These are phyloP conservation scores for Alternaria tenuissima DNA, from an alignment of 2,329 filamentous ascomycete genomes.

Conservation along the genomic window DNA sequence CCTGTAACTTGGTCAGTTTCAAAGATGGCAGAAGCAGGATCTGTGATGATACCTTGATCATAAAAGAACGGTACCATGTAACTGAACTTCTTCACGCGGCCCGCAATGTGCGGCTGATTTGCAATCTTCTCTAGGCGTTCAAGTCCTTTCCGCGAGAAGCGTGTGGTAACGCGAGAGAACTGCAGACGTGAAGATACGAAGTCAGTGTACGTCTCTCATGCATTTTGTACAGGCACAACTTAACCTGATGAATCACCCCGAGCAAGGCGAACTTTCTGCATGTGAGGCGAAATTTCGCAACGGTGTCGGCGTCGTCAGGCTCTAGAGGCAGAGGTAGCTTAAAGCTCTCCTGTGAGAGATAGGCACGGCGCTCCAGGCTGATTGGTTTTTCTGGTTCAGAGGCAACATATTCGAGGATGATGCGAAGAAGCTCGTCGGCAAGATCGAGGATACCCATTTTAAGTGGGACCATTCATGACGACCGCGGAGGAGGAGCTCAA, in stretches of 20 bases:
- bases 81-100: slow-evolving; percentile 66
- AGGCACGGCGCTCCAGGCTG: slow-evolving; percentile 59
- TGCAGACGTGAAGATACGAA: slow-evolving; percentile 25
- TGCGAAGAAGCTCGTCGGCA: slow-evolving; percentile 60
- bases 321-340: slow-evolving; percentile 54
- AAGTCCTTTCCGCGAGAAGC: slow-evolving; percentile 61
- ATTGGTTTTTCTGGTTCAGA: slow-evolving; percentile 61
- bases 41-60: slow-evolving; percentile 54
- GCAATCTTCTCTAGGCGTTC: slow-evolving; percentile 60
- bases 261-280: slow-evolving; percentile 43
- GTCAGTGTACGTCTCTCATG: too few species aligned
- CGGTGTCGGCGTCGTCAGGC: slow-evolving; percentile 54
- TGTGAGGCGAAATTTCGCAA: slow-evolving; percentile 58
- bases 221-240: too few species aligned
- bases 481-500: slow-evolving; percentile 20
- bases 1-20: slow-evolving; percentile 41
- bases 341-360: slow-evolving; percentile 63
- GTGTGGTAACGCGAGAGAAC: slow-evolving; percentile 61
- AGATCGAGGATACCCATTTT: slow-evolving; percentile 52
- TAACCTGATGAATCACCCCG: slow-evolving; percentile 55
- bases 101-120: slow-evolving; percentile 58
- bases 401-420: slow-evolving; percentile 61
- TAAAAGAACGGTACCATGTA: slow-evolving; percentile 69
- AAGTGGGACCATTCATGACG: slow-evolving; percentile 39
- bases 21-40: not conserved